Evolutionary conservation across 139 green algal species (phyloP).

Genomic region (Auxenochlorella pyrenoidosa): DNA sequence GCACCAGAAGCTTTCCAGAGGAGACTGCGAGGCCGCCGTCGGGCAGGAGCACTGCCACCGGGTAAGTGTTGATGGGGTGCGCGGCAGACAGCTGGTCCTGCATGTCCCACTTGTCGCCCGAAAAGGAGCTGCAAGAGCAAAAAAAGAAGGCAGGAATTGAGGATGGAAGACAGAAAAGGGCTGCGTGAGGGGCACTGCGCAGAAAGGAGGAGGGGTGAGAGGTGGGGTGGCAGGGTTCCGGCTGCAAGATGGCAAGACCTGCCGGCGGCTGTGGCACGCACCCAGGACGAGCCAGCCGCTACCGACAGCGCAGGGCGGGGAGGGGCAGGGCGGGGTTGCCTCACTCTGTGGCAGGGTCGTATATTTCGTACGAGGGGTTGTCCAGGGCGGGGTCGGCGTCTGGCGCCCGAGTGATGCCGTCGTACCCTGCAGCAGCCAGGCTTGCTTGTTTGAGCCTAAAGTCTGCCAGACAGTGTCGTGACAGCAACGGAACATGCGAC

Average conservation of each 20-base stretch:
- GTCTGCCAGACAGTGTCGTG: too few relatives aligned
- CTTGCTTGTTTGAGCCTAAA: too few relatives aligned
- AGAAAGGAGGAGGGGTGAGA: neutral
- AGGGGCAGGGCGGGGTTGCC: neutral
- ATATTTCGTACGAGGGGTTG: neutral
- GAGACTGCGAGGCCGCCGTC: neutral
- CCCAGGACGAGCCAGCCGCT: too few relatives aligned
- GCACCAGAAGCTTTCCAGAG: neutral
- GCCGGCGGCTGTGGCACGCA: too few relatives aligned
- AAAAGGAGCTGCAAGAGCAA: neutral
- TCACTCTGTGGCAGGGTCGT: neutral
- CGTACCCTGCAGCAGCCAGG: neutral
- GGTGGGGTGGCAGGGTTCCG: neutral
- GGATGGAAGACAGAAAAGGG: too few relatives aligned
- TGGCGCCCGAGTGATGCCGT: neutral
- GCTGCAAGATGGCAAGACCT: too few relatives aligned
- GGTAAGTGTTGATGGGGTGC: slow-evolving; percentile 15
- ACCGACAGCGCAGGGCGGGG: too few relatives aligned
- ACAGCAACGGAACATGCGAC: too few relatives aligned
- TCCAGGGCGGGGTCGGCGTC: neutral
- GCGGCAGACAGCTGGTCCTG: neutral
- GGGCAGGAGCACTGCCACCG: neutral
- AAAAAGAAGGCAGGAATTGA: too few relatives aligned
- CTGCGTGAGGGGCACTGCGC: neutral
- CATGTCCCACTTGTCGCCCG: neutral